These are phyloP conservation scores for Aspergillus sp. DNA, from an alignment of 2,329 filamentous ascomycete species.

Conservation along the genomic window DNA sequence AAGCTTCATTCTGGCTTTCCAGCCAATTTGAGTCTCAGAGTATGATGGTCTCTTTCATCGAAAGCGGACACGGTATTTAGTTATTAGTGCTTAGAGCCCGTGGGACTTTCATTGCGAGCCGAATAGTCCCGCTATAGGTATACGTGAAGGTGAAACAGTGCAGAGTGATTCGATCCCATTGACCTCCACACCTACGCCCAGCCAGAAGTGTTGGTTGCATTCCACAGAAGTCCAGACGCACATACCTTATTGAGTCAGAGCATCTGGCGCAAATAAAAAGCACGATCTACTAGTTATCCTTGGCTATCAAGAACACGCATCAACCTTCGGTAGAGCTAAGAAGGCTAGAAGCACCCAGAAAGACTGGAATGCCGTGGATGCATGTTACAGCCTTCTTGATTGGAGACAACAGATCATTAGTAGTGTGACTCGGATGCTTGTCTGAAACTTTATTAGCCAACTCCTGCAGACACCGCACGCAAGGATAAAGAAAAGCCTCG, in stretches of 20 bases:
- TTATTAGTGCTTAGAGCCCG: too few species aligned
- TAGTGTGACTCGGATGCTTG: not conserved
- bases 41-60: too few species aligned
- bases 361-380: not conserved
- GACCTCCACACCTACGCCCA: too few species aligned
- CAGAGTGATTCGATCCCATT: too few species aligned
- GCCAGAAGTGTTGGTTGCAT: too few species aligned
- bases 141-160: too few species aligned
- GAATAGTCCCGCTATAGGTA: too few species aligned
- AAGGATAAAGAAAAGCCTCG: not conserved
- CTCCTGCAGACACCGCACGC: not conserved
- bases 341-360: not conserved
- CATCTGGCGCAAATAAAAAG: not conserved
- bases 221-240: not conserved
- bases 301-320: not conserved
- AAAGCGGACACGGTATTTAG: too few species aligned
- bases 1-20: too few species aligned
- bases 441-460: too few species aligned
- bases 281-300: not conserved
- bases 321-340: not conserved
- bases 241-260: not conserved
- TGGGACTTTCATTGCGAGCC: too few species aligned
- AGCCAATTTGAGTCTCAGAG: too few species aligned
- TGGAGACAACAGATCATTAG: not conserved
- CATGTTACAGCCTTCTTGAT: not conserved